Conservation (phyloP, 2,329 filamentous ascomycete genomes). For the Spiromastix sp. region DNA sequence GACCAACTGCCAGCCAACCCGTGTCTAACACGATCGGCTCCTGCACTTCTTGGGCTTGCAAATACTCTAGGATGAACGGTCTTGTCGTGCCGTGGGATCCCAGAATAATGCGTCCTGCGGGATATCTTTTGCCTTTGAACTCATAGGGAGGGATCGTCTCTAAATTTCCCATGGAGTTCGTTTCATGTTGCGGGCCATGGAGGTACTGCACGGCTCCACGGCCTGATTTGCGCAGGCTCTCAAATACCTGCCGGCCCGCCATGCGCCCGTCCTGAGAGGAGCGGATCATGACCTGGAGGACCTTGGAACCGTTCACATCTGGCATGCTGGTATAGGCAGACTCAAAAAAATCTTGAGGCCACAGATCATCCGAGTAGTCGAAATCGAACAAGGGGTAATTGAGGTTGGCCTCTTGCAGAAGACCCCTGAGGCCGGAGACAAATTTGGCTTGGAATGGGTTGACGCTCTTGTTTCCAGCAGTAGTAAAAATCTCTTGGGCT, state of each 20-base stretch:
- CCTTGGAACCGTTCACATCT: slow-evolving; percentile 23
- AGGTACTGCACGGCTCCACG: slow-evolving; percentile 24
- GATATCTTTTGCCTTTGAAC: slow-evolving; percentile 10
- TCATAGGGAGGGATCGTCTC: slow-evolving; percentile 29
- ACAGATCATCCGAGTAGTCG: slow-evolving; percentile 21
- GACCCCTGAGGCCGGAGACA: slow-evolving; percentile 11
- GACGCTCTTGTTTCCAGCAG: slow-evolving; percentile 4
- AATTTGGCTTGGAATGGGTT: slow-evolving; percentile 12
- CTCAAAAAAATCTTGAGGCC: slow-evolving; percentile 33
- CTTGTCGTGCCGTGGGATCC: slow-evolving; percentile 10
- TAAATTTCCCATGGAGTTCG: slow-evolving; percentile 25
- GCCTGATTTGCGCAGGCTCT: slow-evolving; percentile 19
- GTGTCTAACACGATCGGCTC: slow-evolving; percentile 25
- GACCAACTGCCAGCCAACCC: slow-evolving; percentile 22
- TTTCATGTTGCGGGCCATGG: slow-evolving; percentile 11
- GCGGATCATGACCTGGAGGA: slow-evolving; percentile 24
- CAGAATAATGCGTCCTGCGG: slow-evolving; percentile 16
- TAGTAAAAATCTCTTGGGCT: slow-evolving; percentile 18
- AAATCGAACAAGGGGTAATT: slow-evolving; percentile 15
- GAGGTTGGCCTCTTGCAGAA: slow-evolving; percentile 10
- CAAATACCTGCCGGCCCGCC: slow-evolving; percentile 24
- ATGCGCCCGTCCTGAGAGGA: slow-evolving; percentile 16
- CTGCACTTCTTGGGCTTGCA: slow-evolving; percentile 27
- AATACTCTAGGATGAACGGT: slow-evolving; percentile 18
- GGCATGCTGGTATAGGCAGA: slow-evolving; percentile 31